Conservation (phyloP, 495 filamentous ascomycete species). For the Trichoderma reesei region DNA sequence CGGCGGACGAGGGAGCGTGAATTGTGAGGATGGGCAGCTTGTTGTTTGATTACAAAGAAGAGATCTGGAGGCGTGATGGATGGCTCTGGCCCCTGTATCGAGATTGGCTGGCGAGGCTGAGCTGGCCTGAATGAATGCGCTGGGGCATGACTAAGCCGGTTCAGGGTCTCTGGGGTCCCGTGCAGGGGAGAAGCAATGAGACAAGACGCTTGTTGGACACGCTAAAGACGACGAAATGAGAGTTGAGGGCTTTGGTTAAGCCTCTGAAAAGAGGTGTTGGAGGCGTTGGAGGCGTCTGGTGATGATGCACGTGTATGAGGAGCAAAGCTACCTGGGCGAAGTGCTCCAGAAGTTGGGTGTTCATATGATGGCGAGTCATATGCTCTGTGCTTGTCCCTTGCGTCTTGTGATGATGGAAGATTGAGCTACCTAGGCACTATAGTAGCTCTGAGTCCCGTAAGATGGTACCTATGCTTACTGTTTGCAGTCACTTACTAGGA, state of each 20-base stretch:
- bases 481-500: background rate
- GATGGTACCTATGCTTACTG: background rate
- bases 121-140: background rate
- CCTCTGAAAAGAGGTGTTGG: too few relatives aligned
- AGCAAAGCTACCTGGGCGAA: too few relatives aligned
- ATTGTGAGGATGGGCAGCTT: background rate
- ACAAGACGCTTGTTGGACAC: background rate
- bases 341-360: too few relatives aligned
- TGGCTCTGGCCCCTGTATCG: slow-evolving; percentile 5
- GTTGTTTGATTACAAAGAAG: slow-evolving; percentile 7
- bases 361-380: too few relatives aligned
- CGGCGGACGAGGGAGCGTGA: background rate
- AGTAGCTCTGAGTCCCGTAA: background rate
- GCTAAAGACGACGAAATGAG: background rate
- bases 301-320: too few relatives aligned
- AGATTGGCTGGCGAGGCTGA: slow-evolving; percentile 8
- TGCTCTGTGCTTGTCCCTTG: too few relatives aligned
- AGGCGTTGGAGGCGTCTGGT: too few relatives aligned
- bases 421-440: background rate
- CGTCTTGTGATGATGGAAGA: background rate
- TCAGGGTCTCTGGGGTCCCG: background rate
- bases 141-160: slow-evolving; percentile 4
- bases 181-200: background rate
- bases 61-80: slow-evolving; percentile 6
- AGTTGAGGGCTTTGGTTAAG: too few relatives aligned